Evolutionary conservation across 1,284 basidiomycete genomes (phyloP), one percentile per base, ranked within the genome.

Genomic region (Puccinia horiana): DNA sequence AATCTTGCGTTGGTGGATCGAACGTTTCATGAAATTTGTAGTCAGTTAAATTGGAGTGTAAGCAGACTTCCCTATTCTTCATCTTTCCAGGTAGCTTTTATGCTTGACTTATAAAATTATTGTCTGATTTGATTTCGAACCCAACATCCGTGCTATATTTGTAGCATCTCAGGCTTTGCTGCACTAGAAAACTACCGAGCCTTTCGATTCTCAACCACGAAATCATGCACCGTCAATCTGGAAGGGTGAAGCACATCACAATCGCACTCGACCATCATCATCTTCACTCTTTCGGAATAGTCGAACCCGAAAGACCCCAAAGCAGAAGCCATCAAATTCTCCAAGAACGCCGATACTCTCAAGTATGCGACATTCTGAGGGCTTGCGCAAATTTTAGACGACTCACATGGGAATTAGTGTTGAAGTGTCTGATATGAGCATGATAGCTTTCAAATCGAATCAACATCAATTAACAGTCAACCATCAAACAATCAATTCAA

Each of bases 271-370:
- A n/a, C n/a, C n/a, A n/a, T n/a, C n/a, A n/a, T n/a, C n/a, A n/a
- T n/a, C 58, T 26, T 32, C 32, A 61, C 29, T 61, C 18, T 61
- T 35, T 61, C 29, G 58, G 58, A 61, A 40, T 9, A n/a, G 37
- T 65, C 16, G 20, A 42, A n/a, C 63, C 18, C 37, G 20, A 40
- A 42, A 35, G 35, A 20, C 14, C 3, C 16, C 6, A 42, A 3
- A 40, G 4, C 6, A 65, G 37, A 65, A 16, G 9, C 63, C 12
- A n/a, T 42, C 37, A 42, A 65, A 42, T 40, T 8, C 5, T 40
- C 37, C 63, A 65, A 37, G 63, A 65, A 12, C 63, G 63, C 63
- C 35, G 35, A 40, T 65, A 11, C 63, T 40, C 63, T 40, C 63
- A 65, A 42, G 35, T 65, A 1, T 42, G 32, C n/a, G 63, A 65